A percentile compares a stretch with the other conserved stretches of the same genome.
phyloP scores from a whole-genome alignment of 2,329 filamentous ascomycete genomes.

The Stagonosporopsis vannaccii region DNA sequence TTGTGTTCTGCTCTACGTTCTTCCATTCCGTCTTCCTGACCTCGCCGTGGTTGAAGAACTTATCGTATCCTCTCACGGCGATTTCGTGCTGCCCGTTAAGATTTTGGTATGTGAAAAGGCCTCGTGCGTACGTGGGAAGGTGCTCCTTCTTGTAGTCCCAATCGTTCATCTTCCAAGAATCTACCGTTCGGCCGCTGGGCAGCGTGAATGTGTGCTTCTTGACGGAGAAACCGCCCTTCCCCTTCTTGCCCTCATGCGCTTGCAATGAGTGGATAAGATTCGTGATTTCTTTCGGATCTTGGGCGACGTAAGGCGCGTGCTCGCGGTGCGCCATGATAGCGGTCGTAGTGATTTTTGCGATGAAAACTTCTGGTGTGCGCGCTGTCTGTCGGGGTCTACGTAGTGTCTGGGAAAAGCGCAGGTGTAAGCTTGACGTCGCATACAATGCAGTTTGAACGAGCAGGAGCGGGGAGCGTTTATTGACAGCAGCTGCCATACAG shows the following conservation, averaged over 20 bases:
- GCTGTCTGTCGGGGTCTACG: background rate
- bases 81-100: constrained; percentile 75
- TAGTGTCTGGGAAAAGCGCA: background rate
- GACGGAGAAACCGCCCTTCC: constrained; percentile 68
- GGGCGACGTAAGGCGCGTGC: constrained; percentile 68
- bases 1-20: constrained; percentile 76
- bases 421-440: constrained; percentile 10
- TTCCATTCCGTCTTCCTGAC: constrained; percentile 82
- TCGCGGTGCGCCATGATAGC: constrained; percentile 60
- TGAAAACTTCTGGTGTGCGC: constrained; percentile 5
- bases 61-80: constrained; percentile 90
- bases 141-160: constrained; percentile 92
- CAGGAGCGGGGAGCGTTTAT: constrained; percentile 24
- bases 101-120: constrained; percentile 85
- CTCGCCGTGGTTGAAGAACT: constrained; percentile 96
- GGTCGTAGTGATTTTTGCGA: background rate
- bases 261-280: constrained; percentile 72
- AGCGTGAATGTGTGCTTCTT: constrained; percentile 83
- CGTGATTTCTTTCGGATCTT: constrained; percentile 73
- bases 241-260: constrained; percentile 57
- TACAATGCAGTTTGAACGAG: background rate
- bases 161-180: constrained; percentile 93
- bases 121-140: constrained; percentile 90
- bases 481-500: constrained; percentile 28
- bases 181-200: constrained; percentile 70